Base-by-base conservation (phyloP, 2,329 filamentous ascomycete genomes). In the Cordyceps javanica region DNA sequence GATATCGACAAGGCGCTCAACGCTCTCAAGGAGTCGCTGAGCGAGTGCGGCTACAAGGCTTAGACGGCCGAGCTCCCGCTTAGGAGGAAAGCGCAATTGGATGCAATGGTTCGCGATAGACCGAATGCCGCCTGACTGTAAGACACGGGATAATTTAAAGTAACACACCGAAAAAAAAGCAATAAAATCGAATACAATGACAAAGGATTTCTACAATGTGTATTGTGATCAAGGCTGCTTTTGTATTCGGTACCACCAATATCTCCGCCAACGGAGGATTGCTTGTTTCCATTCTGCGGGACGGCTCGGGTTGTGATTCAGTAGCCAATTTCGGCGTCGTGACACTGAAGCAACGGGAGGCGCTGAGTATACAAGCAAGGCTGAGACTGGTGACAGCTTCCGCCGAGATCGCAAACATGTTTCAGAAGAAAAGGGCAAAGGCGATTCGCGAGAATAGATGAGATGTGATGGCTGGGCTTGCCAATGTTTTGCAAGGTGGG, bases 1-100 rank as follows among this genome's bases (percentile, higher is more conserved):
- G 91, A 99, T 70, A 85, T 97, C 65, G 89, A 95, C 62, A 89
- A 88, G 67, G 94, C 93, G 1, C 79, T 97, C 61, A 78, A 85
- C 64, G 89, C 90, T 45, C 74, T 99, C 64, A 86, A 88, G 75
- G 83, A 86, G 57, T 85, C 87, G 9, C 75, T 97, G 62, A 71
- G 77, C 1, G 92, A 96, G 73, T 87, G 85, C 57, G 90, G 91
- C 54, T 84, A 84, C 62, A 62, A 64, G 58, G 59, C 58, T 41
- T 61, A 39, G 44, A 38, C n/a, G 49, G 41, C 19, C 51, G 28
- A 48, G 16, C 13, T 44, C 10, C 25, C 38, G 52, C n/a, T 36
- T 30, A 25, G 44, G 49, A 21, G 19, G 28, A 49, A 32, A 32
- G 9, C 19, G 25, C 52, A 36, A 16, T 34, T 48, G 13, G 11